Evolutionary conservation across 2,329 filamentous ascomycete genomes (phyloP).

Genomic region (Phialophora macrospora): DNA sequence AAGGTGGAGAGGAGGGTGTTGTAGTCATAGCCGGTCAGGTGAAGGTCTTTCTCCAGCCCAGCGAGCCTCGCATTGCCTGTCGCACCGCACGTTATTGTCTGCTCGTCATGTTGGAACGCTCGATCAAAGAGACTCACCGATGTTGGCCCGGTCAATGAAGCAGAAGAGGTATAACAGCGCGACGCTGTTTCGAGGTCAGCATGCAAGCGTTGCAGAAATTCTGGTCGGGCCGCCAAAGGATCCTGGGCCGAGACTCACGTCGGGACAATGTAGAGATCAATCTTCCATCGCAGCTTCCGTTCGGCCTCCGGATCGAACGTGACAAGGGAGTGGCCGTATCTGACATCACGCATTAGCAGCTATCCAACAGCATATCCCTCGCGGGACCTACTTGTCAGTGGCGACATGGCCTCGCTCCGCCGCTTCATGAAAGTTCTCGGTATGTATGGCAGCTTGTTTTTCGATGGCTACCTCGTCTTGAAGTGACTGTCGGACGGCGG

Average conservation of each 20-base stretch:
- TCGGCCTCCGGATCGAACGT: slow-evolving; percentile 63
- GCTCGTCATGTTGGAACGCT: slow-evolving; percentile 40
- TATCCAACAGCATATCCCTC: slow-evolving; percentile 9
- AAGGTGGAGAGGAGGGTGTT: slow-evolving; percentile 71
- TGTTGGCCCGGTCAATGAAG: slow-evolving; percentile 71
- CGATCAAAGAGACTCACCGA: slow-evolving; percentile 58
- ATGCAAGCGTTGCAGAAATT: not conserved
- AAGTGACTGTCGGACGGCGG: slow-evolving; percentile 22
- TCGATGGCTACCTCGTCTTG: slow-evolving; percentile 44
- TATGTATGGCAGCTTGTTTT: slow-evolving; percentile 39
- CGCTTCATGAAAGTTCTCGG: slow-evolving; percentile 20
- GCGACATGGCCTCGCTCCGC: slow-evolving; percentile 51
- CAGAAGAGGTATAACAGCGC: slow-evolving; percentile 71
- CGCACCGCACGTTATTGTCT: not conserved
- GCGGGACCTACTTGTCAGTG: slow-evolving; percentile 51
- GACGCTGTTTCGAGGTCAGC: slow-evolving; percentile 44
- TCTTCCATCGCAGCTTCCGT: slow-evolving; percentile 63
- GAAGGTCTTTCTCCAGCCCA: slow-evolving; percentile 66
- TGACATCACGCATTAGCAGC: slow-evolving; percentile 65
- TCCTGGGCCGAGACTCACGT: slow-evolving; percentile 45
- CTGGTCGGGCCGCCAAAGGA: not conserved
- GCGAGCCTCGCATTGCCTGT: slow-evolving; percentile 70
- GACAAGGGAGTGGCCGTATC: slow-evolving; percentile 57
- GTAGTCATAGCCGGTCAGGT: slow-evolving; percentile 68
- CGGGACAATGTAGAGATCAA: slow-evolving; percentile 68